These are phyloP conservation scores for Allantophomopsis lycopodina DNA, from an alignment of 2,329 filamentous ascomycete genomes.

Conservation along the genomic window DNA sequence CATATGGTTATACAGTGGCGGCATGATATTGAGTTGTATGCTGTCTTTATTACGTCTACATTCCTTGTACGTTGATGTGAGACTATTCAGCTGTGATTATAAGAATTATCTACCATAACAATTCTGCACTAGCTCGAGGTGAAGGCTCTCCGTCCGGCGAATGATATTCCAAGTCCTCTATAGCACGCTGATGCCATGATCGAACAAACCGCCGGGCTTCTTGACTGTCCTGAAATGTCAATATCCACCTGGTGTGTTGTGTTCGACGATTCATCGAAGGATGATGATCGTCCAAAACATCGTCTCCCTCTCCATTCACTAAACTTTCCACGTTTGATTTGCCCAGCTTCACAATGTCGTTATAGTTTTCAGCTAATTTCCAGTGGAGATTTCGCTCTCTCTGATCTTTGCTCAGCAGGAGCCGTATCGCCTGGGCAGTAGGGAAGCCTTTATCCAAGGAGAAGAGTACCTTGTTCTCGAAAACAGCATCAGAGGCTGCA, in stretches of 20 bases:
- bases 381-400: constrained; percentile 17
- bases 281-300: not conserved
- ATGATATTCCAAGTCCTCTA: constrained; percentile 19
- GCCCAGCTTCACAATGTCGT: constrained; percentile 1
- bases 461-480: constrained; percentile 15
- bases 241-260: constrained; percentile 11
- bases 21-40: constrained; percentile 6
- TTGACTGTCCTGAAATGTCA: constrained; percentile 15
- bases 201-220: constrained; percentile 28
- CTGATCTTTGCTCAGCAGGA: constrained; percentile 13
- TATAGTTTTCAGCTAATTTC: constrained; percentile 10
- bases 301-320: constrained; percentile 1
- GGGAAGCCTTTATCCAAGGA: constrained; percentile 10
- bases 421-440: constrained; percentile 5
- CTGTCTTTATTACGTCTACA: too few species aligned
- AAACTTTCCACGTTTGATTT: constrained; percentile 3
- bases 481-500: constrained; percentile 5
- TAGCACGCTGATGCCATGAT: constrained; percentile 34
- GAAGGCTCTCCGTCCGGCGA: constrained; percentile 21
- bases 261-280: not conserved
- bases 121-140: constrained; percentile 27
- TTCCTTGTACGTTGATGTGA: not conserved
- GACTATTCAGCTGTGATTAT: constrained; percentile 4
- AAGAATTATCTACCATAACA: constrained; percentile 27
- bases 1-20: constrained; percentile 16